These are phyloP conservation scores for Malassezia brasiliensis DNA, from an alignment of 1,284 basidiomycete species.

Conservation along the genomic window DNA sequence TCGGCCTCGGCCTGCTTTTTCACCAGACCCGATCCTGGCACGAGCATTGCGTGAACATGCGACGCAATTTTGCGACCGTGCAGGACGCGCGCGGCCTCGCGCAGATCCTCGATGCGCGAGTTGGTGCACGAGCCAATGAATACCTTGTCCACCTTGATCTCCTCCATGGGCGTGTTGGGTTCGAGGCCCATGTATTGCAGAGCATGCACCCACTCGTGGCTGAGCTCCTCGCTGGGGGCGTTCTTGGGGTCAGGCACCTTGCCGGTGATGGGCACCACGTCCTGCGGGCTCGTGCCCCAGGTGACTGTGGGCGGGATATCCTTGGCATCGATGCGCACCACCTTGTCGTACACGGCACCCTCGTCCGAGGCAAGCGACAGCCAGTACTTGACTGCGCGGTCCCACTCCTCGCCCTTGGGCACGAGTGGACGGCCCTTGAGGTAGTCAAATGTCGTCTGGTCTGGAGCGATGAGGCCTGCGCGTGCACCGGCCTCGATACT, in stretches of 20 bases:
- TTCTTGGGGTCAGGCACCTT: conserved; percentile 38
- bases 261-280: conserved; percentile 43
- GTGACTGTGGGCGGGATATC: conserved; percentile 45
- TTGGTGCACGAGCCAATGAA: conserved; percentile 48
- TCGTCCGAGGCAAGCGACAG: conserved; percentile 38
- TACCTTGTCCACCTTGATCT: conserved; percentile 47
- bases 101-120: conserved; percentile 44
- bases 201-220: conserved; percentile 28
- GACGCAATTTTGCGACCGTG: conserved; percentile 40
- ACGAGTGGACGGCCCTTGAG: conserved; percentile 43
- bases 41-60: conserved; percentile 43
- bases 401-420: conserved; percentile 41
- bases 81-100: conserved; percentile 40
- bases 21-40: conserved; percentile 45
- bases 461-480: conserved; percentile 46
- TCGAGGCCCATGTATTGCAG: conserved; percentile 47
- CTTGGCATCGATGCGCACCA: conserved; percentile 38
- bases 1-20: conserved; percentile 48
- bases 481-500: conserved; percentile 47
- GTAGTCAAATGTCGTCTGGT: conserved; percentile 45
- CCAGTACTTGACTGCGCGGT: conserved; percentile 42
- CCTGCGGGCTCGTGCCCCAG: conserved; percentile 45
- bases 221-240: conserved; percentile 31
- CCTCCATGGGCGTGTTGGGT: conserved; percentile 37
- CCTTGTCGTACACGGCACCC: conserved; percentile 41